Evolutionary conservation across 768 basidiomycete species (phyloP), one percentile per base, ranked within the genome.

Genomic region (Lentinula sp.): DNA sequence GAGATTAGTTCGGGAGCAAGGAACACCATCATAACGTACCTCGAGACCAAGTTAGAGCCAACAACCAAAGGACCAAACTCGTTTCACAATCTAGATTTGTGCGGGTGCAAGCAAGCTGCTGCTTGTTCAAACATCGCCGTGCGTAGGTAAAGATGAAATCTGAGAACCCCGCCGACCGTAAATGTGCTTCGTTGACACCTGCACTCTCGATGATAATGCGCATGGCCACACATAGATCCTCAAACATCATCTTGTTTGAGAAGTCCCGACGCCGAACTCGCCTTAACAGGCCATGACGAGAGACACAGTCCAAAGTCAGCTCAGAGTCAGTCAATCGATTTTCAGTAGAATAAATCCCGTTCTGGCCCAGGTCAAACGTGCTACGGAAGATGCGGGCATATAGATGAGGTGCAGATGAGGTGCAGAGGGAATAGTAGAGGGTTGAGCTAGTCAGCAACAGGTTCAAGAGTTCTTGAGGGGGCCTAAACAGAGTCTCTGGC

Each of bases 161-260:
- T 7, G 75, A 62, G 64, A 84, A 77, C 34, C 75, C 73, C 42
- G 73, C 78, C 18, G 68, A 63, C 15, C 68, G 66, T 9, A 87
- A 74, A 28, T 84, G 80, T 23, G 62, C 67, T 60, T 76, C 76
- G 64, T 84, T 86, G 54, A 75, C 68, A 3, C 74, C 75, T 40
- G 78, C 76, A 64, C 79, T 81, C 67, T 89, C 87, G 35, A 85
- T 67, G n/a, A 83, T 67, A 81, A 88, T 85, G 63, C 84, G 75
- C 61, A 84, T 75, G 5, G 79, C 79, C 7, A 80, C 80, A 79
- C 84, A 85, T 23, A 88, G 66, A 67, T 86, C 85, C 40, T 75
- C 73, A 1, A 68, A 64, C 48, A 81, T 62, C 31, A 67, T 62
- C 32, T 60, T 64, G 3, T 56, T 45, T 2, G 74, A 70, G 50